Evolutionary conservation across 495 filamentous ascomycete genomes (phyloP), one percentile per base, ranked within the genome.

Genomic region (Talaromyces trachyspermus): DNA sequence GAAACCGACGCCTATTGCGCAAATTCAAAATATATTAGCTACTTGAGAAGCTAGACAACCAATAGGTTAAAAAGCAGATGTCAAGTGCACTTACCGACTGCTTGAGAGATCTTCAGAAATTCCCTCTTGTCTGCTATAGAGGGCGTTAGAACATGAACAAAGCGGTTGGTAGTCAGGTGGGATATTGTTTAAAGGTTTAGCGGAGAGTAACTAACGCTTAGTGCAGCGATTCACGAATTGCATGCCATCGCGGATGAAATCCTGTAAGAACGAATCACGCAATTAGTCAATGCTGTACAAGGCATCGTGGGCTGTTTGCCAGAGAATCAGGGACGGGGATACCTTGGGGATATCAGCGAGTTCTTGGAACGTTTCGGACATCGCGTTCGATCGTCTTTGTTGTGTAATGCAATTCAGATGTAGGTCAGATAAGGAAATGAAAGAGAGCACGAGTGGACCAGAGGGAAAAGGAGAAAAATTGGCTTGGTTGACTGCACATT

Each of bases 71-170:
- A n/a, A n/a, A n/a, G n/a, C n/a, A n/a, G n/a, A n/a, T n/a, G n/a
- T n/a, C 19, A 2, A 6, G 25, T 17, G 8, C 19, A 46, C 44
- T 19, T 83, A 54, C 91, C 92, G 50, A 98, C 92, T 50, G 92
- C 91, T 67, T 95, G 89, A 58, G 80, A 88, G 68, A 98, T 92
- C 74, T 92, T 89, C 59, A 95, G 78, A 72, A 95, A 97, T 59
- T 95, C 89, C 49, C 81, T 75, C 63, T 79, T 79, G 67, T 95
- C 89, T 57, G 89, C 77, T 85, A 46, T 40, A 57, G 14, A 33
- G 20, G 19, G 38, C 12, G n/a, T 15, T 26, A 43, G 25, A 3
- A 23, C 24, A 38, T 12, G 20, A 52, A 49, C 26, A 47, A 54
- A 14, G 19, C 6, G 14, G 40, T n/a, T 24, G 5, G 23, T 12